Percentiles rank a stretch among this genome's conserved stretches.
Conservation (phyloP, 257 asterid genomes). For the Linderniella brevidens region DNA sequence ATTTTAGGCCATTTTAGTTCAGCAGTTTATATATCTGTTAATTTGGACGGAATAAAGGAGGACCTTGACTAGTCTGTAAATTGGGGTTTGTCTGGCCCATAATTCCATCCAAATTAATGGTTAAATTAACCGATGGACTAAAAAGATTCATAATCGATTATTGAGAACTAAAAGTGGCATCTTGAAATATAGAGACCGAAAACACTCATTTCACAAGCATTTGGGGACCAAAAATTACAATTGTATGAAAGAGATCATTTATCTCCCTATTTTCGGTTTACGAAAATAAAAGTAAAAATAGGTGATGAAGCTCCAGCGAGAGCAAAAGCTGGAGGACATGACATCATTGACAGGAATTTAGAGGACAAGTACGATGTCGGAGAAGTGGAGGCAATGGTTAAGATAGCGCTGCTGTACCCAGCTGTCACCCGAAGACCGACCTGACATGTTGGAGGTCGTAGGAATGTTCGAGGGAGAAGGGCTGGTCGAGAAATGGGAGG, state of each 20-base stretch:
- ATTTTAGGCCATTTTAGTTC: no score
- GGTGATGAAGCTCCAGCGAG: neutral
- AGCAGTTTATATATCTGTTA: no score
- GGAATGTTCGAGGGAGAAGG: slow-evolving; percentile 4
- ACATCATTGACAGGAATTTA: neutral
- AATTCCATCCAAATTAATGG: no score
- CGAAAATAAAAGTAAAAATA: neutral
- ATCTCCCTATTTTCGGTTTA: neutral
- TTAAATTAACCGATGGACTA: no score
- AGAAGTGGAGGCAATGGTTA: slow-evolving; percentile 2
- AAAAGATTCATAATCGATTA: no score
- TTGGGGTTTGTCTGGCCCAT: no score
- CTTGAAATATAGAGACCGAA: no score
- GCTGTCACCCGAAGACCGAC: slow-evolving; percentile 1
- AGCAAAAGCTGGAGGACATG: neutral
- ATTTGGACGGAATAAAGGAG: no score
- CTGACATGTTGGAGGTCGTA: slow-evolving; percentile 1
- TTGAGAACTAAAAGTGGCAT: no score
- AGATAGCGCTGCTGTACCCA: neutral
- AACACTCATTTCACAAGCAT: no score
- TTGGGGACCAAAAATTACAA: neutral
- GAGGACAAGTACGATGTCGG: neutral
- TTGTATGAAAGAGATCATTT: neutral
- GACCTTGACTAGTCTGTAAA: no score
- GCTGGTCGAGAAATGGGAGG: slow-evolving; percentile 3